phyloP scores from a whole-genome alignment of 192 early-diverging fungal species.

The Mortierella alpina region DNA sequence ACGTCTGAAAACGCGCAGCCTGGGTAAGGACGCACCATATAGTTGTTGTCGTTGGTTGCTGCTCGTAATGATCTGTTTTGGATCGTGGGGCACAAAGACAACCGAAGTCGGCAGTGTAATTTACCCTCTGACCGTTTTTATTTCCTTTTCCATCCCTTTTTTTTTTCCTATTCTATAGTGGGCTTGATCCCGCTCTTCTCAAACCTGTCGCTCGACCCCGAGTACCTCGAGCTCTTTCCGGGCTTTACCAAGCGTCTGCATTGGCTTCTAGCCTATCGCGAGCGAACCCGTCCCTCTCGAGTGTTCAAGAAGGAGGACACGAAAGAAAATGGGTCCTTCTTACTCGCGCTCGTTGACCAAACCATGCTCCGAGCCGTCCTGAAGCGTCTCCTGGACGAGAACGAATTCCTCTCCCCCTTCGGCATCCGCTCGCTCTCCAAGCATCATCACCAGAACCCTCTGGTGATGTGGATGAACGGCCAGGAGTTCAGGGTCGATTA shows the following conservation, averaged over 20 bases:
- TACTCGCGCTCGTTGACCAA: slow-evolving; percentile 56
- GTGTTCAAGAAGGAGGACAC: slow-evolving; percentile 44
- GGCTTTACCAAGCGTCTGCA: slow-evolving; percentile 33
- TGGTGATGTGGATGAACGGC: slow-evolving; percentile 55
- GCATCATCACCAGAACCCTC: slow-evolving; percentile 57
- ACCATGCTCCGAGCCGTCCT: slow-evolving; percentile 56
- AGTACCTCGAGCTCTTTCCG: slow-evolving; percentile 46
- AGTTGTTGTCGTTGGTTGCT: background rate
- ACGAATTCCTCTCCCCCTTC: slow-evolving; percentile 61
- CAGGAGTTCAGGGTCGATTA: slow-evolving; percentile 62
- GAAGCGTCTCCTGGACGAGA: slow-evolving; percentile 58
- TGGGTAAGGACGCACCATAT: slow-evolving; percentile 29
- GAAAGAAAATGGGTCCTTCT: slow-evolving; percentile 34
- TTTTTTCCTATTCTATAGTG: slow-evolving; percentile 5
- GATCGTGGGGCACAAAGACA: background rate
- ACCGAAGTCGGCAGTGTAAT: too few species aligned
- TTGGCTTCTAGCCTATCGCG: slow-evolving; percentile 43
- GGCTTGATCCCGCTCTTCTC: slow-evolving; percentile 63
- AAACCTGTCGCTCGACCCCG: slow-evolving; percentile 56
- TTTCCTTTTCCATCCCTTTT: background rate
- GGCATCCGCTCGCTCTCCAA: slow-evolving; percentile 63
- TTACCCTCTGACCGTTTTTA: too few species aligned
- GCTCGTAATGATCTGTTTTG: background rate
- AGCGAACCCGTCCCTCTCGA: slow-evolving; percentile 19
- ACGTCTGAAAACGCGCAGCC: slow-evolving; percentile 61